A percentile compares a stretch with the other conserved stretches of the same genome.
phyloP scores from a whole-genome alignment of 2,329 filamentous ascomycete genomes.

The Teratosphaeria pseudoeucalypti region DNA sequence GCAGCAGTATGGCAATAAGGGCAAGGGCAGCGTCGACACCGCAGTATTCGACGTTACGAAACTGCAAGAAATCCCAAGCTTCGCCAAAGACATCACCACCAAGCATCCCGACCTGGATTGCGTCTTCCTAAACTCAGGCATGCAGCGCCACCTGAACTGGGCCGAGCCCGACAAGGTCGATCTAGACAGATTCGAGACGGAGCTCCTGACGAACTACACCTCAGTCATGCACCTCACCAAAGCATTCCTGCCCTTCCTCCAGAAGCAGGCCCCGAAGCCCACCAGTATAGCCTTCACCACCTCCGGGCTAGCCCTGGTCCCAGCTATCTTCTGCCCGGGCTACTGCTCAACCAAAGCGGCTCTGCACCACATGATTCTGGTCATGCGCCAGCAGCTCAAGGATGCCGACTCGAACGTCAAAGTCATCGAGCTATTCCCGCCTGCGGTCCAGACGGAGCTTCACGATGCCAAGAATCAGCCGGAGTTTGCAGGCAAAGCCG shows the following conservation, averaged over 20 bases:
- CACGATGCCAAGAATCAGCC: constrained; percentile 47
- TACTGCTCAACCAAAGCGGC: constrained; percentile 49
- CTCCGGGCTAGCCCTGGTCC: constrained; percentile 41
- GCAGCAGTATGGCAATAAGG: constrained; percentile 28
- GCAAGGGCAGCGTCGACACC: constrained; percentile 28
- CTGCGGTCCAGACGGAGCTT: constrained; percentile 47
- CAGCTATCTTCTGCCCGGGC: constrained; percentile 37
- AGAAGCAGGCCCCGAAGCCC: constrained; percentile 31
- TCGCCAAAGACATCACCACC: constrained; percentile 31
- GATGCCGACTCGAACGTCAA: constrained; percentile 38
- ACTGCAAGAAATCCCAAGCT: constrained; percentile 37
- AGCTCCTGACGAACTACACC: constrained; percentile 43
- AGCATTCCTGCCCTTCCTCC: constrained; percentile 41
- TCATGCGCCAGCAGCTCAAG: constrained; percentile 41
- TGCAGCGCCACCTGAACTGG: constrained; percentile 42
- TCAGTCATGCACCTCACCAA: constrained; percentile 40
- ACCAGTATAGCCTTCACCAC: constrained; percentile 40
- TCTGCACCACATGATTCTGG: constrained; percentile 44
- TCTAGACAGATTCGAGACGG: constrained; percentile 32
- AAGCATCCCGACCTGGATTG: constrained; percentile 43
- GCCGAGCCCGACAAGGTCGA: constrained; percentile 39
- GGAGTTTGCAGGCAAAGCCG: constrained; percentile 34
- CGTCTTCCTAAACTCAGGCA: constrained; percentile 45
- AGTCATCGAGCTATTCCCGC: constrained; percentile 46
- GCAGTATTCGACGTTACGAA: constrained; percentile 43